phyloP scores from a whole-genome alignment of 495 filamentous ascomycete species.

The Parachaetomium inaequale region DNA sequence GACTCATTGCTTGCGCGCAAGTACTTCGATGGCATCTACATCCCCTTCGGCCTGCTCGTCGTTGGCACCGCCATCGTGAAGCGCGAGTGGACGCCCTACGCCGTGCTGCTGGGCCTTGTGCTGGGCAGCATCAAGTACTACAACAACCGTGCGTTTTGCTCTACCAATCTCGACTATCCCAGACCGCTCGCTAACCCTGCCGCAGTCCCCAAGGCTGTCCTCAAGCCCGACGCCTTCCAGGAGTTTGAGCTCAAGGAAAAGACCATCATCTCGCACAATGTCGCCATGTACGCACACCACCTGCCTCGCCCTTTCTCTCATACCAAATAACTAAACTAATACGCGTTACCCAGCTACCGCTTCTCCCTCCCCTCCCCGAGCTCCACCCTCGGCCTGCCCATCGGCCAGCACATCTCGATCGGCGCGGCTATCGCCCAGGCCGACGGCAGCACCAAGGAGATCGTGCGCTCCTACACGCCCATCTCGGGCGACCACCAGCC shows the following conservation, averaged over 20 bases:
- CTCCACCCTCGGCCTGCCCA: slow-evolving; percentile 89
- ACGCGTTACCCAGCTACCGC: slow-evolving; percentile 61
- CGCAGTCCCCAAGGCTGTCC: slow-evolving; percentile 72
- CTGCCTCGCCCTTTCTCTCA: background rate
- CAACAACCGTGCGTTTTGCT: slow-evolving; percentile 46
- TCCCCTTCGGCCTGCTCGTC: slow-evolving; percentile 78
- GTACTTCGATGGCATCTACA: slow-evolving; percentile 71
- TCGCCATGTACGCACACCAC: slow-evolving; percentile 82
- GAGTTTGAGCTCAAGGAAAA: slow-evolving; percentile 86
- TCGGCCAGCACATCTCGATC: slow-evolving; percentile 97
- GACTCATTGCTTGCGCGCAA: slow-evolving; percentile 35
- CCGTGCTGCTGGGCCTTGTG: slow-evolving; percentile 57
- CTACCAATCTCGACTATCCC: background rate
- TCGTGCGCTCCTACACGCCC: slow-evolving; percentile 94
- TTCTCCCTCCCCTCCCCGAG: slow-evolving; percentile 73
- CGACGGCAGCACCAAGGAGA: slow-evolving; percentile 73
- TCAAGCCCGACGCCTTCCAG: slow-evolving; percentile 85
- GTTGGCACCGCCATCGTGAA: slow-evolving; percentile 73
- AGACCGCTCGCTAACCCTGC: slow-evolving; percentile 16
- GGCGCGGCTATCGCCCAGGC: slow-evolving; percentile 64
- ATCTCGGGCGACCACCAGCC: slow-evolving; percentile 87
- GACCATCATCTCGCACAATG: slow-evolving; percentile 92
- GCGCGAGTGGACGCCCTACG: slow-evolving; percentile 71
- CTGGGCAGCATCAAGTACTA: slow-evolving; percentile 63
- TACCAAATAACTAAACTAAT: background rate